Evolutionary conservation across 192 early-diverging fungal genomes (phyloP).

Genomic region (Backusella sp.): DNA sequence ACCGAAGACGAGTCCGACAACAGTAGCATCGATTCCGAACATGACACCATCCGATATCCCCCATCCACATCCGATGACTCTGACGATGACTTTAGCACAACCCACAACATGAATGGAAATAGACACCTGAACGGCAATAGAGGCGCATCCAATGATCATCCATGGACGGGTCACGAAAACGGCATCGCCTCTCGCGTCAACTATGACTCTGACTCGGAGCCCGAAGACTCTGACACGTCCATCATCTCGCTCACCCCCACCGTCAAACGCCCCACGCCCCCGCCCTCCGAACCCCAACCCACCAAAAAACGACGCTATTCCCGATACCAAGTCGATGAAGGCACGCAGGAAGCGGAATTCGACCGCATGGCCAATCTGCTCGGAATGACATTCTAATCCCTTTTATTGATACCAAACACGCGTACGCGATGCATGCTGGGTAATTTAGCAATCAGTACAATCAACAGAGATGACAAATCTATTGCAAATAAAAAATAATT

Average conservation of each 20-base stretch:
- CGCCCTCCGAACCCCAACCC: too few species aligned
- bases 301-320: not conserved
- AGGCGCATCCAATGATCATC: not conserved
- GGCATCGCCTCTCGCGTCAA: not conserved
- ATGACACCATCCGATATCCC: too few species aligned
- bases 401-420: constrained; percentile 91
- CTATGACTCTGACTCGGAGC: not conserved
- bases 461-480: constrained; percentile 81
- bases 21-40: not conserved
- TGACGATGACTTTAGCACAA: too few species aligned
- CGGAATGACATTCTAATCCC: constrained; percentile 4
- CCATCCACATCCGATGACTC: too few species aligned
- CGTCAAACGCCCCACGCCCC: not conserved
- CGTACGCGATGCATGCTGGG: constrained; percentile 88
- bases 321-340: not conserved
- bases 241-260: not conserved
- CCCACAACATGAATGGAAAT: not conserved
- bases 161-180: not conserved
- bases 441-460: constrained; percentile 90
- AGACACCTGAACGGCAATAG: too few species aligned
- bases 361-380: not conserved
- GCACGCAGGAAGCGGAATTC: not conserved
- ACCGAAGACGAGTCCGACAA: not conserved
- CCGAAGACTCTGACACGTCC: not conserved
- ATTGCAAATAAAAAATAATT: constrained; percentile 87